Evolutionary conservation across 768 basidiomycete species (phyloP), one percentile per base, ranked within the genome.

Genomic region (Suillus placidus): DNA sequence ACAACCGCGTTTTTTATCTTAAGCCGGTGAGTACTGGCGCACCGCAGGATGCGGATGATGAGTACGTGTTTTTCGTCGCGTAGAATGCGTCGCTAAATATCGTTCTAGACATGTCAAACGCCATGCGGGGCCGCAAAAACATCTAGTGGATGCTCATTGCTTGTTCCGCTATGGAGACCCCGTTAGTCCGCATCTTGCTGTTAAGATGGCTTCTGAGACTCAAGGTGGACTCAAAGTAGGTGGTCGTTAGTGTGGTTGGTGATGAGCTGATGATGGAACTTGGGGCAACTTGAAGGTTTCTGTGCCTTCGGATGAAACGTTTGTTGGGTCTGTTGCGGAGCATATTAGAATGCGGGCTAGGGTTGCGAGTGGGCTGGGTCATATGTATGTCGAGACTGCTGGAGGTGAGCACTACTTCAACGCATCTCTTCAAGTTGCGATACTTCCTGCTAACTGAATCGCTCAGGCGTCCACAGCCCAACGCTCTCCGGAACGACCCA

Each of bases 21-120:
- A 99, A 99, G 73, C 97, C 97, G 0, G 88, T 98, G 66, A 96
- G 94, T 76, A 97, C 97, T 0, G 97, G 97, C 2, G 82, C 88
- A 0, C 78, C 83, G 6, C 79, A 87, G 30, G 90, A 94, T 64
- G 94, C 95, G 32, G 97, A 99, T 76, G 92, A 95, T 70, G 80
- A 79, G 97, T 97, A 73, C 69, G 83, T 78, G 12, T 42, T 43
- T 30, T 13, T 52, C 6, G 43, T 49, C 6, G 51, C 61, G 18
- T 35, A 26, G 0, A 6, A 45, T n/a, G 54, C 57, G 49, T 60
- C 57, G 54, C 30, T 68, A 35, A 52, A 67, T 42, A 7, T 14
- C 7, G 1, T 13, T 9, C 40, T 60, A 97, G 95, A 66, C 92
- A 93, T 74, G 79, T 96, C 23, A 78, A 81, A 49, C 83, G 85